Evolutionary conservation across 2,329 filamentous ascomycete species (phyloP), one percentile per base, ranked within the genome.

Genomic region (Ramichloridium luteum): DNA sequence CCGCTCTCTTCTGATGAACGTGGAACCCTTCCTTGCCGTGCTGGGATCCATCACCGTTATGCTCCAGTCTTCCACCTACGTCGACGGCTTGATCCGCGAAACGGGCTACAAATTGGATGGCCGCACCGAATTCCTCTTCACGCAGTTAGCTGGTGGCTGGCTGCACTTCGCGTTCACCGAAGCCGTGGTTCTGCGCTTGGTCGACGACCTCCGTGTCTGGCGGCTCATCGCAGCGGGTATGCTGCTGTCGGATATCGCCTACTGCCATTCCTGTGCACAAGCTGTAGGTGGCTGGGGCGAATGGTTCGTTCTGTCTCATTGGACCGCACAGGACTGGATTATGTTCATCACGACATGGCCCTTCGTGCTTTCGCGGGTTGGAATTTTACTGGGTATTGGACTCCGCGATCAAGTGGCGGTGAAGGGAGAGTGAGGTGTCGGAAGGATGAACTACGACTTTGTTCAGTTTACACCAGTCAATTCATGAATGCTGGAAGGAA

Each of bases 121-220:
- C 9, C 34, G 35, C n/a, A 41, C 43, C 14, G 26, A 42, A 4
- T 52, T 47, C 40, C 32, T 52, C 25, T 50, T 45, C 38, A 51
- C 48, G 4, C 34, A 49, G 25, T 40, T 52, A 8, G 43, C 39
- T n/a, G 49, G 49, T 23, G 49, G 43, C 14, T 52, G 49, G 49
- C 29, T 44, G 15, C 37, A 47, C 28, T 47, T 52, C 22, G 41
- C 43, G 22, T 52, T 50, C 36, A 44, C 38, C 1, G 49, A 51
- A 38, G 39, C 32, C 10, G 39, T 51, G 5, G 37, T 49, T 15
- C 34, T 52, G 16, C 40, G 49, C 3, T 34, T 46, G 6, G 44
- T 52, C n/a, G 49, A 52, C 32, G 48, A 51, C 31, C 13, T 49
- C 6, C 36, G 39, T 6, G 44, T 48, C 14, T 52, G 49, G 49